A percentile compares a stretch with the other conserved stretches of the same genome.
These are phyloP conservation scores for Medicago lupulina DNA, from an alignment of 306 rosid genomes.

Conservation along the genomic window DNA sequence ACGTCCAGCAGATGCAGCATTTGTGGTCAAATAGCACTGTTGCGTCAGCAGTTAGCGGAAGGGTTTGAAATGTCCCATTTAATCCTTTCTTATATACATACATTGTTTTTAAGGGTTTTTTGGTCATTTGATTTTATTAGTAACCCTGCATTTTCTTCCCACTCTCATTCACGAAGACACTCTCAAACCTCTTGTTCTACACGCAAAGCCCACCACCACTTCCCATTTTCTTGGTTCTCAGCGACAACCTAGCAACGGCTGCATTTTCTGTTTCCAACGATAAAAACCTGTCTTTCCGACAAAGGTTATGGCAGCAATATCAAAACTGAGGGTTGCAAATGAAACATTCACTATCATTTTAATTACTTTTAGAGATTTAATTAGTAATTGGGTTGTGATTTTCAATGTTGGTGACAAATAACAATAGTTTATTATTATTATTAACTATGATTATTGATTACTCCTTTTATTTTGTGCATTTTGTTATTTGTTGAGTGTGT, in stretches of 20 bases:
- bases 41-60: background rate
- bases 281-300: background rate
- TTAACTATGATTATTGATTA: background rate
- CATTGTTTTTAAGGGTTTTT: background rate
- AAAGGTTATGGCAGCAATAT: background rate
- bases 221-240: background rate
- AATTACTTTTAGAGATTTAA: background rate
- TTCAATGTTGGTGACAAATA: background rate
- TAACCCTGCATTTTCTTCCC: background rate
- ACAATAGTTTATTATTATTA: background rate
- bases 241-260: background rate
- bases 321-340: background rate
- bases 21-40: background rate
- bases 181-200: background rate
- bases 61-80: background rate
- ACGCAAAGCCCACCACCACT: background rate
- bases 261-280: background rate
- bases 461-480: background rate
- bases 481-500: background rate
- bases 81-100: background rate
- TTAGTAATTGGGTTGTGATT: background rate
- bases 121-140: background rate
- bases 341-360: background rate
- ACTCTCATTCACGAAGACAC: background rate
- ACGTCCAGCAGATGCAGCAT: background rate